Percentiles rank a stretch among this genome's conserved stretches.
phyloP scores from a whole-genome alignment of 2,329 filamentous ascomycete species.

The Aspergillus sp. region DNA sequence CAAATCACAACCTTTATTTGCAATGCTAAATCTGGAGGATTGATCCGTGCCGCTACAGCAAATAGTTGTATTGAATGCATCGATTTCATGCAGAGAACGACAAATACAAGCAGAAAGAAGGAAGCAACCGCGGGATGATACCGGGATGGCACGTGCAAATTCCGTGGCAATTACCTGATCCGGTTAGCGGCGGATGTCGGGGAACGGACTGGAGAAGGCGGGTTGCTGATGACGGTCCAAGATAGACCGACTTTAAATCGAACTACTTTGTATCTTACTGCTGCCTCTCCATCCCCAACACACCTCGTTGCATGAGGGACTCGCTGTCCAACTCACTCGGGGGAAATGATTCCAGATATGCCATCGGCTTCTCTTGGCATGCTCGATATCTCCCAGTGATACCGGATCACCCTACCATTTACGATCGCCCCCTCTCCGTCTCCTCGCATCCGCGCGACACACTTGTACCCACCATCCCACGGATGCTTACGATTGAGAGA shows the following conservation, averaged over 20 bases:
- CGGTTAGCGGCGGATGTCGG: constrained; percentile 2
- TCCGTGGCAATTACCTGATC: not conserved
- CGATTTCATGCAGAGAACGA: no score
- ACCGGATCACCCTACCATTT: not conserved
- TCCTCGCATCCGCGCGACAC: not conserved
- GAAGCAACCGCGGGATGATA: not conserved
- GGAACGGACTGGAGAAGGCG: not conserved
- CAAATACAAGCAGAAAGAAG: no score
- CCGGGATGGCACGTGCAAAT: not conserved
- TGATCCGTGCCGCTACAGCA: no score
- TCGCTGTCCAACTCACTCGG: not conserved
- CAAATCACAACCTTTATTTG: no score
- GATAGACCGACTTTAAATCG: not conserved
- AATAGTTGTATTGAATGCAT: no score
- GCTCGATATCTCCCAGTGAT: not conserved
- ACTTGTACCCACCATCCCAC: not conserved
- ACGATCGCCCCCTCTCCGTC: not conserved
- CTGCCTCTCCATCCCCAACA: not conserved
- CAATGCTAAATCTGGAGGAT: no score
- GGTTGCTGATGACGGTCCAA: constrained; percentile 1
- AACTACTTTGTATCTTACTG: not conserved
- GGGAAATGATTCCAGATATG: not conserved
- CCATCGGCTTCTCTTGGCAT: not conserved
- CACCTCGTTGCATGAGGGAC: constrained; percentile 1
- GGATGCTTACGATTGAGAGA: constrained; percentile 3